These are phyloP conservation scores for Yarrowia sp. DNA, from an alignment of 805 yeast genomes.

Conservation along the genomic window DNA sequence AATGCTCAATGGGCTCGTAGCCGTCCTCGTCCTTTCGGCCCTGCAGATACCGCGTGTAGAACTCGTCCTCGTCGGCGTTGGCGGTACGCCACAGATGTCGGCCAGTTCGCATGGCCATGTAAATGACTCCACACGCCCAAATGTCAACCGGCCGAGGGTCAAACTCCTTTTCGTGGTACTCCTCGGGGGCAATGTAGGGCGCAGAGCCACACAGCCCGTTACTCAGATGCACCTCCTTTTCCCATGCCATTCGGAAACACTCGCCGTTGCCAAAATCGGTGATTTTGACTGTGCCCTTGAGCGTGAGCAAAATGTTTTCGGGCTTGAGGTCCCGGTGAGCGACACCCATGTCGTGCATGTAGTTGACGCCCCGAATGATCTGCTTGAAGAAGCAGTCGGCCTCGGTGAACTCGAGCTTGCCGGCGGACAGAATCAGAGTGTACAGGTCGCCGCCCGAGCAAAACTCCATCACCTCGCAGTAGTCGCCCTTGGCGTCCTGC, in stretches of 20 bases:
- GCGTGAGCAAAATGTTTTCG: slow-evolving; percentile 72
- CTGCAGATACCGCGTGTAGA: slow-evolving; percentile 66
- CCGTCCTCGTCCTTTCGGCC: slow-evolving; percentile 82
- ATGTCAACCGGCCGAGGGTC: slow-evolving; percentile 81
- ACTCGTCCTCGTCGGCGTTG: slow-evolving; percentile 67
- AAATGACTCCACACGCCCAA: slow-evolving; percentile 84
- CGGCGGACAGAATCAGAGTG: slow-evolving; percentile 51
- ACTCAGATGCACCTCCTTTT: slow-evolving; percentile 61
- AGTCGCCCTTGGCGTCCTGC: slow-evolving; percentile 67
- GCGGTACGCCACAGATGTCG: slow-evolving; percentile 90
- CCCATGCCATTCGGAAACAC: slow-evolving; percentile 90
- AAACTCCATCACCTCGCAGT: slow-evolving; percentile 92
- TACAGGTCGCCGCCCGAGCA: slow-evolving; percentile 84
- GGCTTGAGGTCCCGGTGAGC: slow-evolving; percentile 93
- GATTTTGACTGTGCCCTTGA: slow-evolving; percentile 62
- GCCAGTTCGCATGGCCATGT: slow-evolving; percentile 83
- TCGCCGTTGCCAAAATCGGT: slow-evolving; percentile 91
- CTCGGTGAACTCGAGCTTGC: slow-evolving; percentile 57
- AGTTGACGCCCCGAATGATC: slow-evolving; percentile 71
- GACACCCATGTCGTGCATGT: slow-evolving; percentile 87
- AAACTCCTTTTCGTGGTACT: slow-evolving; percentile 54
- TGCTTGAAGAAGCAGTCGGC: slow-evolving; percentile 91
- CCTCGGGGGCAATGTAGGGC: slow-evolving; percentile 93
- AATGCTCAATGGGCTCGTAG: slow-evolving; percentile 82
- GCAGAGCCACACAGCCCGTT: slow-evolving; percentile 83